Evolutionary conservation across 2,329 filamentous ascomycete genomes (phyloP).

Genomic region (Amesomyces nigricolor): DNA sequence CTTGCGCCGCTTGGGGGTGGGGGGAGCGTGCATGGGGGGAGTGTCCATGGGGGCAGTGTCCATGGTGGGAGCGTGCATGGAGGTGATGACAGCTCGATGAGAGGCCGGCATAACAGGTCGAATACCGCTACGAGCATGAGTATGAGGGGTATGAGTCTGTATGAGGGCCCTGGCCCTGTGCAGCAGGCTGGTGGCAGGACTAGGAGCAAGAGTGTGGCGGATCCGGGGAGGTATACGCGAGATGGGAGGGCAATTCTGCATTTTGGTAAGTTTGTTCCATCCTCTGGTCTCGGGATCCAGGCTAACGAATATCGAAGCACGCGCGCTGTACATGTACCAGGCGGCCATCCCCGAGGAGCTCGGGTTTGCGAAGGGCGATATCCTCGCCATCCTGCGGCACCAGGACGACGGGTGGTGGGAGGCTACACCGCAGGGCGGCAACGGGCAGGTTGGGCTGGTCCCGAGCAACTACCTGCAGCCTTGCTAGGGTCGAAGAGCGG

Average conservation of each 20-base stretch:
- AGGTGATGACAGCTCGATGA: constrained; percentile 21
- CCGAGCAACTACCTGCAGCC: constrained; percentile 63
- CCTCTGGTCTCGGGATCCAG: background rate
- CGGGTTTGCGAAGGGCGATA: constrained; percentile 86
- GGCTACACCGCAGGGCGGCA: constrained; percentile 75
- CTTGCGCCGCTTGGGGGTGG: constrained; percentile 43
- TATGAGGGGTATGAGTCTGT: constrained; percentile 47
- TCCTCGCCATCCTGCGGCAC: constrained; percentile 78
- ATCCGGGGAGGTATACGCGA: constrained; percentile 71
- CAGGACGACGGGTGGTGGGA: constrained; percentile 99
- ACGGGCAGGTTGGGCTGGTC: constrained; percentile 55
- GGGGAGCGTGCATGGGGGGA: background rate
- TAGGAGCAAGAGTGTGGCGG: constrained; percentile 72
- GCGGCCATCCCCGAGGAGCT: constrained; percentile 94
- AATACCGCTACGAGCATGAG: constrained; percentile 26
- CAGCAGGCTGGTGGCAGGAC: constrained; percentile 39
- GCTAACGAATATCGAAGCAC: constrained; percentile 52
- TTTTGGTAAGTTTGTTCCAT: constrained; percentile 71
- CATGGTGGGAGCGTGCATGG: constrained; percentile 2
- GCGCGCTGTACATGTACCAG: constrained; percentile 89
- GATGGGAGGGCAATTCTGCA: constrained; percentile 86
- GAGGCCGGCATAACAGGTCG: constrained; percentile 15
- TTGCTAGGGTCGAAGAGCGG: constrained; percentile 32
- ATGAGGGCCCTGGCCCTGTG: constrained; percentile 44
- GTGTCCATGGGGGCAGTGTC: background rate